These are phyloP conservation scores for Stagonosporopsis cucurbitacearum DNA, from an alignment of 2,329 filamentous ascomycete genomes.

Conservation along the genomic window DNA sequence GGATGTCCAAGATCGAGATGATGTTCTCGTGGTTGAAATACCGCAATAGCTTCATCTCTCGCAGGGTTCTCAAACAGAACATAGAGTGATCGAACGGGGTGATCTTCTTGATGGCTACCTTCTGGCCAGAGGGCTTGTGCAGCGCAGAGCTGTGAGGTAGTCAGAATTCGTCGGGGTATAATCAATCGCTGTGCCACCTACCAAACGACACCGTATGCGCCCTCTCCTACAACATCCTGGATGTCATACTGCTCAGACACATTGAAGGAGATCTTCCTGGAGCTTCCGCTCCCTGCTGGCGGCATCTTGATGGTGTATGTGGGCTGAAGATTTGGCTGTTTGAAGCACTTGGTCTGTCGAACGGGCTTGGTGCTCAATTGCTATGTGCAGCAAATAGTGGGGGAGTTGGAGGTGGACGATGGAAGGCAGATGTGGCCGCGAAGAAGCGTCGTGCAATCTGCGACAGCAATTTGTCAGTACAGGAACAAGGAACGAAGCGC, in stretches of 20 bases:
- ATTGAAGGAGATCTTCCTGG: slow-evolving; percentile 98
- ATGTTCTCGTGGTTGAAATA: slow-evolving; percentile 99
- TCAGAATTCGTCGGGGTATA: slow-evolving; percentile 24
- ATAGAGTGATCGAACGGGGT: slow-evolving; percentile 99
- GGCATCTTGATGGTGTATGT: slow-evolving; percentile 42
- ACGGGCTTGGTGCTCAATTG: slow-evolving; percentile 24
- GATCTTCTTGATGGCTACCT: slow-evolving; percentile 99
- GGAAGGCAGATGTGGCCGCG: slow-evolving; percentile 7
- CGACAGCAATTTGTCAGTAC: slow-evolving; percentile 30
- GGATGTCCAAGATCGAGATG: slow-evolving; percentile 98
- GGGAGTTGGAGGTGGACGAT: slow-evolving; percentile 3
- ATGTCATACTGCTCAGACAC: slow-evolving; percentile 99
- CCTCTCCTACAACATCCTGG: slow-evolving; percentile 98
- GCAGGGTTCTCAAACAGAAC: slow-evolving; percentile 94
- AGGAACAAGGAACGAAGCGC: slow-evolving; percentile 17
- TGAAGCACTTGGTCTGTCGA: slow-evolving; percentile 15
- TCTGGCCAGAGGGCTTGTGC: slow-evolving; percentile 97
- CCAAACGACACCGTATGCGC: slow-evolving; percentile 98
- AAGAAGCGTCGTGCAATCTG: slow-evolving; percentile 18
- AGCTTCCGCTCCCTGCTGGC: slow-evolving; percentile 57
- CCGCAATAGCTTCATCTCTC: slow-evolving; percentile 98
- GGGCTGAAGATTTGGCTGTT: slow-evolving; percentile 30
- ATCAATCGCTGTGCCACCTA: slow-evolving; percentile 57
- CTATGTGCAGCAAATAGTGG: slow-evolving; percentile 19
- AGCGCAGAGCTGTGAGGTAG: slow-evolving; percentile 76